Conservation (phyloP, 345 rosid genomes). For the Eucalyptus viminalis region DNA sequence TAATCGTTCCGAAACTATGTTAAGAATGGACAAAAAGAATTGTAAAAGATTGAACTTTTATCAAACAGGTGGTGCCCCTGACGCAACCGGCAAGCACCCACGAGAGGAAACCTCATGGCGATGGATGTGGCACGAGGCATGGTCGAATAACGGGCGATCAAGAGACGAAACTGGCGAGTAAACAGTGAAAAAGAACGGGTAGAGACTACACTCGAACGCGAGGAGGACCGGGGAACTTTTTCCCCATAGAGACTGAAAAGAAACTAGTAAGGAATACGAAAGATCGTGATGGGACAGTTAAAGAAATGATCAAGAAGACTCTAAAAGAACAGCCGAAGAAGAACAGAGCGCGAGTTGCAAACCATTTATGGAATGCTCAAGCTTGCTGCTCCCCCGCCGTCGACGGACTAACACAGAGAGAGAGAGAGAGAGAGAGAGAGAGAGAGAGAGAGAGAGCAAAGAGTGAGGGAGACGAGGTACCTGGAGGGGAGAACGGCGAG, state of each 20-base stretch:
- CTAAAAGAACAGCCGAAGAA: background rate
- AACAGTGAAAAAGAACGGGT: background rate
- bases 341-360: background rate
- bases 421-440: background rate
- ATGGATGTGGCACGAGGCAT: background rate
- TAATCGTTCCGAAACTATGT: background rate
- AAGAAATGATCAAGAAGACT: background rate
- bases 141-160: background rate
- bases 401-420: background rate
- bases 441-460: background rate
- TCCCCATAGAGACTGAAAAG: background rate
- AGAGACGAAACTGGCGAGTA: background rate
- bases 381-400: background rate
- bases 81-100: background rate
- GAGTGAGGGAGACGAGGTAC: background rate
- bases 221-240: background rate
- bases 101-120: background rate
- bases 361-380: background rate
- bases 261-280: background rate
- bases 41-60: background rate
- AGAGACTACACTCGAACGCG: background rate
- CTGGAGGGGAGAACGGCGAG: background rate
- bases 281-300: accelerated
- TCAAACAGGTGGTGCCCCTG: background rate
- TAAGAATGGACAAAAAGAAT: background rate